Base-by-base conservation (phyloP, 257 asterid genomes). In the Ilex asprella region DNA sequence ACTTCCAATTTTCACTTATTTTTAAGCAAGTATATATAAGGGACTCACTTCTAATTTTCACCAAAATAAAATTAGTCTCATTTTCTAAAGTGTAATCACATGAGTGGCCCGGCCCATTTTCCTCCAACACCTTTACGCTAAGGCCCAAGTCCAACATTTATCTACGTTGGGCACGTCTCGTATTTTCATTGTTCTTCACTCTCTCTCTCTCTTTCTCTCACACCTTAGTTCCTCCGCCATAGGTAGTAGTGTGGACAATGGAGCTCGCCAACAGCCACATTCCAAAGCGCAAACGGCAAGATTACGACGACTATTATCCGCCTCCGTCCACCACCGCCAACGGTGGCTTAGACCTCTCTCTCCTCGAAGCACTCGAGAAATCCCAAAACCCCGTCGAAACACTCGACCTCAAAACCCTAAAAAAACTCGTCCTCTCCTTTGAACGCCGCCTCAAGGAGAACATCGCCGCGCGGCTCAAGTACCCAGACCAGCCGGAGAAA, bases 391-490 rank as follows among this genome's bases (percentile, higher is more conserved):
- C 86, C 10, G 71, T 93, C 63, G 96, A 89, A 76, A 79, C 91
- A 44, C 94, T 92, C 29, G 97, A 93, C 79, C 81, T 80, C 14
- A 93, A 93, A 81, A 87, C 99, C 74, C 85, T 93, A 54, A 89
- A 87, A 39, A 85, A 79, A 66, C 84, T 85, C 14, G 95, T 87
- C 16, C 81, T 89, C 65, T 68, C 96, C 54, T 78, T 92, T 75
- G 99, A 92, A 72, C 97, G 99, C 71, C 97, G 99, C 55, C 85
- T 92, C 15, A 89, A 82, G 54, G 86, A 87, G 79, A 92, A 89
- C 85, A 89, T 89, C 59, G 91, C 99, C 59, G 88, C 95, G 63
- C 90, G 97, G 16, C 88, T 92, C 59, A 92, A 86, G 81, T 85
- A 89, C 67, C 97, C 99, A 0, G 99, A 92, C 76, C 89, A 89